Base-by-base conservation (phyloP, 768 basidiomycete genomes). In the Coprinopsis strossmayeri region DNA sequence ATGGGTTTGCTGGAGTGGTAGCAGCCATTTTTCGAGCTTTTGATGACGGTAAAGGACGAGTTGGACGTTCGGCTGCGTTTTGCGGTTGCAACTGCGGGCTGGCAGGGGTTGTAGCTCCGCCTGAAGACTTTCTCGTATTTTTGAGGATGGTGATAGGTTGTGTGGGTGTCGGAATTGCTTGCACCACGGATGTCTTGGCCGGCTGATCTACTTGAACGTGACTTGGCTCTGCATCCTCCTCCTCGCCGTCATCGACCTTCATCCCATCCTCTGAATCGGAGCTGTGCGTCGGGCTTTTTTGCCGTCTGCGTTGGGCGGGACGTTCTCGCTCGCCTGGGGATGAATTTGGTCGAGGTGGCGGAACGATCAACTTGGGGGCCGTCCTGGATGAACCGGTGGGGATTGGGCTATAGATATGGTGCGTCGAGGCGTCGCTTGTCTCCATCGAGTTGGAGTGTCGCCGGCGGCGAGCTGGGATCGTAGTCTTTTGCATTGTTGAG, bases 301-400 rank as follows among this genome's bases (percentile, higher is more conserved):
- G 70, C 30, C 77, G 69, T 38, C 73, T 68, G 37, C 70, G 72
- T 42, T 66, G 73, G 3, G 67, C 67, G 1, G 74, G 76, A 2
- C 82, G 74, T 56, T 85, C 82, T 24, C n/a, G n/a, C n/a, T n/a
- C n/a, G n/a, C 81, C 73, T 1, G 86, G 85, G 0, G 86, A 84
- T 12, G 83, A 85, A 61, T 88, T 86, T 17, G 86, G 85, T 17
- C 86, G 75, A 2, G 82, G 84, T 5, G 81, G 81, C 4, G 81
- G 78, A 1, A 68, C 57, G 20, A 77, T 56, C 9, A n/a, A n/a
- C n/a, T n/a, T n/a, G n/a, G n/a, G n/a, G n/a, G n/a, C n/a, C n/a
- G 62, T 50, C 30, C 30, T 15, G 7, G 30, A 32, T 38, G 51
- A 44, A 32, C 49, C 53, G 28, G 59, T 38, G 34, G 25, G 37